phyloP scores from a whole-genome alignment of 228 moss, liverwort and hornwort species.

The Sphagnum fallax region DNA sequence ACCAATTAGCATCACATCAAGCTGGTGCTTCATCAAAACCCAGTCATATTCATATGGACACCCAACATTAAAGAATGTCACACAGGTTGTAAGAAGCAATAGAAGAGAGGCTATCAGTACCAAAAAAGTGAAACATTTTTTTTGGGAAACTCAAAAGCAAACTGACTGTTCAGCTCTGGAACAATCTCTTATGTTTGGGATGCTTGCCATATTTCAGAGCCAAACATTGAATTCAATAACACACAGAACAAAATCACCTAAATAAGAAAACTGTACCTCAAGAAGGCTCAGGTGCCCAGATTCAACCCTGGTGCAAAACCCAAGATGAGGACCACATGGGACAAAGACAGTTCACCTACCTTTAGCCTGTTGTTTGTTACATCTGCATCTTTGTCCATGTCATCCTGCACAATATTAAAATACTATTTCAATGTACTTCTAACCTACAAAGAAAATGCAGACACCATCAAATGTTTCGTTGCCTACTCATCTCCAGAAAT shows the following conservation, averaged over 20 bases:
- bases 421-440: neutral
- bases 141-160: neutral
- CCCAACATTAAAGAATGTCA: too few relatives aligned
- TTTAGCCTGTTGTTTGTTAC: conserved; percentile 73
- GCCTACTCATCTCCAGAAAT: neutral
- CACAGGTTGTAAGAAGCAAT: too few relatives aligned
- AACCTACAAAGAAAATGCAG: neutral
- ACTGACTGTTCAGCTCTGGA: too few relatives aligned
- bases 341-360: conserved; percentile 14
- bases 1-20: neutral
- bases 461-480: neutral
- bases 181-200: too few relatives aligned
- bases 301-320: too few relatives aligned
- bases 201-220: too few relatives aligned
- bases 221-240: too few relatives aligned
- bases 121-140: neutral
- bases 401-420: conserved; percentile 36
- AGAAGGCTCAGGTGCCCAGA: too few relatives aligned
- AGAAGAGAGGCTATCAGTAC: too few relatives aligned
- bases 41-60: neutral
- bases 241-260: too few relatives aligned
- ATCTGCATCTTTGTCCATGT: conserved; percentile 77
- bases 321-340: too few relatives aligned
- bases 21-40: neutral
- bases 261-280: too few relatives aligned